Conservation (phyloP, 73 alveolate genomes). For the Paramecium pentaurelia region DNA sequence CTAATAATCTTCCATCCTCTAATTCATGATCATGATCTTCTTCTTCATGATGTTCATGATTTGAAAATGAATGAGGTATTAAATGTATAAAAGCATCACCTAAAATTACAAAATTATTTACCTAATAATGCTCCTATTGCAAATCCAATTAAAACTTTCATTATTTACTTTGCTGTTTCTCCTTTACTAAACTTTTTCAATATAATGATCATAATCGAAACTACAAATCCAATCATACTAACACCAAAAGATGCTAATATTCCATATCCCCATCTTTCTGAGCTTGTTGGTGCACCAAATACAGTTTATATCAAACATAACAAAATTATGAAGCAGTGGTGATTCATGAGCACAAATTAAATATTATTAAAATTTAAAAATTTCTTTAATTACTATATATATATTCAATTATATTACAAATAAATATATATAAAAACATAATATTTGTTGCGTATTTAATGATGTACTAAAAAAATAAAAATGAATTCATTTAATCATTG, state of each 20-base stretch:
- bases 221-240: constrained; percentile 48
- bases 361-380: neutral
- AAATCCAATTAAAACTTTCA: constrained; percentile 40
- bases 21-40: neutral
- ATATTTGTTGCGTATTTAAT: neutral
- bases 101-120: neutral
- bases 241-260: constrained; percentile 19
- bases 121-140: constrained; percentile 54
- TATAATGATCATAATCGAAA: constrained; percentile 10
- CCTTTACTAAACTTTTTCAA: neutral
- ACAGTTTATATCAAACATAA: neutral
- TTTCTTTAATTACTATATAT: neutral
- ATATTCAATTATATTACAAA: neutral
- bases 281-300: neutral
- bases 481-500: neutral
- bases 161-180: neutral
- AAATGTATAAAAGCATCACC: constrained; percentile 61
- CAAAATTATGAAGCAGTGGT: neutral
- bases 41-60: constrained; percentile 6
- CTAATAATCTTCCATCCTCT: neutral
- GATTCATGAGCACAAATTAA: neutral
- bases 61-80: constrained; percentile 49
- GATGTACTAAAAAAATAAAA: neutral
- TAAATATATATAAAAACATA: neutral
- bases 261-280: constrained; percentile 56